Conservation (phyloP, 2,329 filamentous ascomycete genomes). For the Stemphylium lycopersici region DNA sequence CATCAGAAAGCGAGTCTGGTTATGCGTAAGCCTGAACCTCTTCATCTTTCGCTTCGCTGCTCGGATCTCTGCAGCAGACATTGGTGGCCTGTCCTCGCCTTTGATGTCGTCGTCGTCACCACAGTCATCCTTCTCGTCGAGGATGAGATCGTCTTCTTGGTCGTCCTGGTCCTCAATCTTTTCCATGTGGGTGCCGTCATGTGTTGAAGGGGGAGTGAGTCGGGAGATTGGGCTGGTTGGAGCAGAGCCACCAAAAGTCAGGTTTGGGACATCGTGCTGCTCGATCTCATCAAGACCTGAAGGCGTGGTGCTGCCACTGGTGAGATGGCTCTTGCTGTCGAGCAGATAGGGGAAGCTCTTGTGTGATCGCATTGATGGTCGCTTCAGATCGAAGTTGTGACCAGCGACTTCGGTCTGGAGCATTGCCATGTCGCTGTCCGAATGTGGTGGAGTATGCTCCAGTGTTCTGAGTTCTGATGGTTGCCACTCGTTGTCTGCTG, state of each 20-base stretch:
- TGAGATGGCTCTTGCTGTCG: slow-evolving; percentile 41
- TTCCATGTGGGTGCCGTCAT: slow-evolving; percentile 43
- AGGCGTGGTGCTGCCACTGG: slow-evolving; percentile 35
- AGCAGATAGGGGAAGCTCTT: slow-evolving; percentile 54
- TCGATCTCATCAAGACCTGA: slow-evolving; percentile 46
- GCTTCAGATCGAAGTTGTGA: slow-evolving; percentile 46
- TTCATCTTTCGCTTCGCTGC: slow-evolving; percentile 67
- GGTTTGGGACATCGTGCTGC: slow-evolving; percentile 40
- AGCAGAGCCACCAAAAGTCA: slow-evolving; percentile 52
- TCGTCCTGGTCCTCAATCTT: slow-evolving; percentile 48
- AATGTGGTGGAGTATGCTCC: slow-evolving; percentile 43
- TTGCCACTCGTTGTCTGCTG: slow-evolving; percentile 54
- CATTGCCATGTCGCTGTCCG: slow-evolving; percentile 48
- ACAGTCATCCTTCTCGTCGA: slow-evolving; percentile 49
- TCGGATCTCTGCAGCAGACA: slow-evolving; percentile 56
- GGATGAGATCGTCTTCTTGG: slow-evolving; percentile 41
- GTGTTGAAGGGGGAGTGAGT: slow-evolving; percentile 53
- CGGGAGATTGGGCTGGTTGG: slow-evolving; percentile 55
- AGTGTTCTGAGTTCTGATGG: slow-evolving; percentile 44
- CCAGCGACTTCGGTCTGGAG: slow-evolving; percentile 46
- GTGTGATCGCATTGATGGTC: slow-evolving; percentile 51
- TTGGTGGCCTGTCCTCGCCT: slow-evolving; percentile 44
- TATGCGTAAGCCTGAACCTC: slow-evolving; percentile 87
- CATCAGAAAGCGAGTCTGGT: slow-evolving; percentile 97
- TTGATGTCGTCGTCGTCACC: slow-evolving; percentile 36